Evolutionary conservation across 345 rosid genomes (phyloP), one percentile per base, ranked within the genome.

Genomic region (Sonneratia alba): DNA sequence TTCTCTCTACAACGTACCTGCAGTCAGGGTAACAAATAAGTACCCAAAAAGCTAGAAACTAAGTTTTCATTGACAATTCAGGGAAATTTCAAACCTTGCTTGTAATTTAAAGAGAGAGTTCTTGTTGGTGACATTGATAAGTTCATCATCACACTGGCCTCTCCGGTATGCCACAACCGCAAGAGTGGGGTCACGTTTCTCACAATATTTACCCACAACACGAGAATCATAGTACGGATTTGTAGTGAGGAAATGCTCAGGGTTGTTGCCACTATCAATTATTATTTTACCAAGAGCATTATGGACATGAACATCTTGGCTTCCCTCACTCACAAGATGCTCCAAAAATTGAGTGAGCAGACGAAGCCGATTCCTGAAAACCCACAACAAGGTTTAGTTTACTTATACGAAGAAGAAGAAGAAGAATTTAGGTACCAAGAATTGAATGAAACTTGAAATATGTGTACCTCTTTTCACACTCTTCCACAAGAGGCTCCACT

Each of bases 321-420:
- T 96, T 81, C 99, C 99, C 85, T 96, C 99, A 73, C 96, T 96
- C 64, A 96, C 99, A 74, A 96, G 89, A 87, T 96, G 98, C 89
- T 96, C 99, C 87, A 96, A 80, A 83, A 96, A 96, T 77, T 96
- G 99, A 73, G 99, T 92, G 74, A 96, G 99, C 79, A 96, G 87
- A 73, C 98, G 99, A 72, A 96, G 98, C 11, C 98, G 99, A 76
- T 96, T 96, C 82, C 99, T 96, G 86, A 43, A 80, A 79, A 75
- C 37, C 72, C 78, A 61, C 72, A 74, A 3, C 27, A 75, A 59
- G 56, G 68, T 12, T 73, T 85, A 70, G 83, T 32, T 34, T 59
- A 66, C 55, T 56, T 69, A 59, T 42, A 9, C 45, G 2, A 42
- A 42, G 7, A 42, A 42, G 45, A 42, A 4, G 45, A 42, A 42